Percentiles rank a stretch among this genome's conserved stretches.
Conservation (phyloP, 768 basidiomycete species). For the Symmetrospora coprosmae region DNA sequence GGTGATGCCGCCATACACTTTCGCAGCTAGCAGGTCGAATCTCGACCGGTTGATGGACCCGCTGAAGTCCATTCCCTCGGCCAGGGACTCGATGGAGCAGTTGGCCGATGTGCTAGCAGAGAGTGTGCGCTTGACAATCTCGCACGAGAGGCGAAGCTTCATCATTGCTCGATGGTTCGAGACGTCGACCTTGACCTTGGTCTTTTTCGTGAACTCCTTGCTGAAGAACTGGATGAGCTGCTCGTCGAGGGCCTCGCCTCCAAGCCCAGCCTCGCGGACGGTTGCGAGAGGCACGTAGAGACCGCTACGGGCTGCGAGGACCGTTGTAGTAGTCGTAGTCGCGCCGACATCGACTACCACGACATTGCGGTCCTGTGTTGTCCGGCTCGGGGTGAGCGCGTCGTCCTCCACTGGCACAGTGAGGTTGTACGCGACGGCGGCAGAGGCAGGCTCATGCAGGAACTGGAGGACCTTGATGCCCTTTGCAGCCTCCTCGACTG, state of each 20-base stretch:
- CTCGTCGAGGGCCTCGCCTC: constrained; percentile 62
- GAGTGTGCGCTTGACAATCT: constrained; percentile 86
- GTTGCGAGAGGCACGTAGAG: constrained; percentile 58
- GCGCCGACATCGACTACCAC: constrained; percentile 69
- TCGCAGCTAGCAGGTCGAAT: constrained; percentile 40
- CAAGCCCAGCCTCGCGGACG: constrained; percentile 40
- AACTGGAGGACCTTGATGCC: constrained; percentile 74
- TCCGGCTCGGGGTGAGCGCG: constrained; percentile 34
- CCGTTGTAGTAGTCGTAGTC: constrained; percentile 53
- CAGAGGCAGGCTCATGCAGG: constrained; percentile 73
- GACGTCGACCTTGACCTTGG: constrained; percentile 53
- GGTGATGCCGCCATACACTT: constrained; percentile 32
- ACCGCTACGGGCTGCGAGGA: constrained; percentile 54
- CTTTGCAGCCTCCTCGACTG: constrained; percentile 56
- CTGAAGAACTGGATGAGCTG: constrained; percentile 80
- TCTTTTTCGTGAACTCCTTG: constrained; percentile 94
- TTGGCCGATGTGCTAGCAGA: constrained; percentile 74
- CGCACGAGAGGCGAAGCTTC: constrained; percentile 81
- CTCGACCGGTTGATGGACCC: constrained; percentile 46
- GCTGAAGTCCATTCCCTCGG: constrained; percentile 82
- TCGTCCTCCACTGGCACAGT: constrained; percentile 23
- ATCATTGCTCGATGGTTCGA: constrained; percentile 73
- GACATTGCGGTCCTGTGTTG: constrained; percentile 51
- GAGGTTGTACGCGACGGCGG: constrained; percentile 41
- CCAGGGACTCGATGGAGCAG: constrained; percentile 82